Evolutionary conservation across 345 rosid species (phyloP).

Genomic region (Populus alba): DNA sequence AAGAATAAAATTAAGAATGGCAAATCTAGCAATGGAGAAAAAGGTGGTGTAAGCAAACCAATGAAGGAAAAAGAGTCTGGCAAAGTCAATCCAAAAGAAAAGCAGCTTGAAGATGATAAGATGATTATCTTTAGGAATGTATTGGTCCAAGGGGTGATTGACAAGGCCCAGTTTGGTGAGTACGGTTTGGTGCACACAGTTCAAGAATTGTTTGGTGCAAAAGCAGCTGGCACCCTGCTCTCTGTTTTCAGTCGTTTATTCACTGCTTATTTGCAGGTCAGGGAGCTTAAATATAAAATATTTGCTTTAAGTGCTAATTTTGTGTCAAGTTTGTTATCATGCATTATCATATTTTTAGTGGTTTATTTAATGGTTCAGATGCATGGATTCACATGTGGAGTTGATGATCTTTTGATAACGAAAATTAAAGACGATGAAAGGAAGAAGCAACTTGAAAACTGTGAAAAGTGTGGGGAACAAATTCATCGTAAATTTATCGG

Average conservation of each 20-base stretch:
- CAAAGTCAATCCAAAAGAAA: background rate
- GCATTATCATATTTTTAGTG: constrained; percentile 21
- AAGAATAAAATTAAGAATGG: constrained; percentile 38
- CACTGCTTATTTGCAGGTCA: constrained; percentile 86
- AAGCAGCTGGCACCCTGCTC: constrained; percentile 80
- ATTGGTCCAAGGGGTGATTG: constrained; percentile 85
- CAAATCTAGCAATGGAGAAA: background rate
- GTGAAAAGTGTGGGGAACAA: constrained; percentile 64
- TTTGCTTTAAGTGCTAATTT: background rate
- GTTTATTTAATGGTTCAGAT: constrained; percentile 51
- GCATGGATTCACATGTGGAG: constrained; percentile 98
- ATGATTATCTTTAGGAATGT: constrained; percentile 61
- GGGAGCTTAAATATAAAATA: constrained; percentile 4
- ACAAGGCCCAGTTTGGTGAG: constrained; percentile 97
- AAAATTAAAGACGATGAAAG: constrained; percentile 64
- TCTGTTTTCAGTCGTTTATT: constrained; percentile 87
- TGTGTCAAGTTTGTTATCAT: background rate
- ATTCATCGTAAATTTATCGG: constrained; percentile 71
- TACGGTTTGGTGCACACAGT: constrained; percentile 93
- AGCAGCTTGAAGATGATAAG: constrained; percentile 63
- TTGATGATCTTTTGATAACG: constrained; percentile 83
- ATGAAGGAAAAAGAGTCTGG: constrained; percentile 12
- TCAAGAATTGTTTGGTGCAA: constrained; percentile 88
- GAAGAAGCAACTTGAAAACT: constrained; percentile 65
- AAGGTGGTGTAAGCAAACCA: background rate